Percentiles rank a stretch among this genome's conserved stretches.
Evolutionary conservation across 495 filamentous ascomycete species (phyloP).

Genomic region (Pseudotulostoma volvatum): DNA sequence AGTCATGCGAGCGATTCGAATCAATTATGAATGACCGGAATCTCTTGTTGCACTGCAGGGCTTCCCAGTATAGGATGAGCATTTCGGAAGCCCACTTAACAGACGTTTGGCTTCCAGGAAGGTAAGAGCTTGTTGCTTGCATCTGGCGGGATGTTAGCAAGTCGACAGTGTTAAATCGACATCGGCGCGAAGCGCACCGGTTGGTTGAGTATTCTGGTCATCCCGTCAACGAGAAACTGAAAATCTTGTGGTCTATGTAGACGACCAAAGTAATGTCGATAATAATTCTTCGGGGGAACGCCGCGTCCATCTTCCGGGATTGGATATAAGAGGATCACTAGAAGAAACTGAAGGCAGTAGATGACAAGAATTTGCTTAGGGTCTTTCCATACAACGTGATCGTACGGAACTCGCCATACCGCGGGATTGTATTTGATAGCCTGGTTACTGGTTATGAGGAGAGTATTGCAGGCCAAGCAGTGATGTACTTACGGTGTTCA

Average conservation of each 20-base stretch:
- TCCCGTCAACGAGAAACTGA: slow-evolving; percentile 91
- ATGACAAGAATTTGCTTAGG: slow-evolving; percentile 84
- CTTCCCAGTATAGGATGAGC: slow-evolving; percentile 96
- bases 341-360: slow-evolving; percentile 80
- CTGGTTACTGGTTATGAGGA: slow-evolving; percentile 76
- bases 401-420: slow-evolving; percentile 86
- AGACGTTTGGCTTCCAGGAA: slow-evolving; percentile 69
- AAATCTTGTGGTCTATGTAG: slow-evolving; percentile 92
- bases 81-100: slow-evolving; percentile 89
- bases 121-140: slow-evolving; percentile 70
- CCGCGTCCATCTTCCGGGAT: slow-evolving; percentile 60
- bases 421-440: slow-evolving; percentile 95
- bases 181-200: too few species aligned
- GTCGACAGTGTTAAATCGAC: slow-evolving; percentile 4
- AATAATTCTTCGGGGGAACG: slow-evolving; percentile 64
- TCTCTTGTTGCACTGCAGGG: slow-evolving; percentile 91
- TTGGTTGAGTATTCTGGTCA: slow-evolving; percentile 85
- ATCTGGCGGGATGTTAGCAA: slow-evolving; percentile 29
- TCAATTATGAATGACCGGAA: slow-evolving; percentile 96
- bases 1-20: slow-evolving; percentile 84
- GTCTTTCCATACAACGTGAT: slow-evolving; percentile 85
- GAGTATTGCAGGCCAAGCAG: slow-evolving; percentile 3
- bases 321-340: slow-evolving; percentile 76
- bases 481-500: slow-evolving; percentile 61
- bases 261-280: slow-evolving; percentile 79